Evolutionary conservation across 225 moss, liverwort and hornwort species (phyloP), one percentile per base, ranked within the genome.

Genomic region (Pleurozium schreberi): DNA sequence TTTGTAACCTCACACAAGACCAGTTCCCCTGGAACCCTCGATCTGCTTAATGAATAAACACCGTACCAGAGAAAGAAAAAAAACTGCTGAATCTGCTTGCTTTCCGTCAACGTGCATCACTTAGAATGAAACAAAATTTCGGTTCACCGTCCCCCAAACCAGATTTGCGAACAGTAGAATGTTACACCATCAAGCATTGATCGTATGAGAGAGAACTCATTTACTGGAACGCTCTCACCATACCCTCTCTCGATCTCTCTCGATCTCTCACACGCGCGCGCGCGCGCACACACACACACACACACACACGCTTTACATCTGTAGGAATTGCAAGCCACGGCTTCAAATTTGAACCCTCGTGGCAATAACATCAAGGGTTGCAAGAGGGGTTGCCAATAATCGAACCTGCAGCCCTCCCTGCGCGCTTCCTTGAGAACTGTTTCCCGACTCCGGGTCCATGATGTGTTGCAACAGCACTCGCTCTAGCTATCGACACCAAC

Each of bases 401-500:
- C 88, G 14, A 87, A 92, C 92, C 92, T 92, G 89, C 36, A 87
- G 74, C 57, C 89, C 84, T 60, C 75, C 79, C 12, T 84, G 43
- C 57, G 63, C 85, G 50, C 92, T 88, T 74, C 75, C 79, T 63
- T 87, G 87, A 26, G 85, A 89, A 75, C 78, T 81, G 75, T 53
- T 71, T 78, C 89, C 91, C 45, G 79, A 88, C 91, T 93, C 93
- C 47, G 85, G 38, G 88, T 93, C 93, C 93, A 93, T 92, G 91
- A 30, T 55, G 87, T 52, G 80, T 55, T 66, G 66, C 65, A 42
- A 50, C 28, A 42, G 23, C 52, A 40, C 65, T 30, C 25, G 18
- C 55, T 52, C 53, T 30, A 69, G 53, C 30, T 63, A 65, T 53
- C 65, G 38, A 22, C 60, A 88, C 91, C 85, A 88, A 89, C 86